A percentile compares a stretch with the other conserved stretches of the same genome.
These are phyloP conservation scores for Ceratobasidium sp. DNA, from an alignment of 1,284 basidiomycete genomes.

Conservation along the genomic window DNA sequence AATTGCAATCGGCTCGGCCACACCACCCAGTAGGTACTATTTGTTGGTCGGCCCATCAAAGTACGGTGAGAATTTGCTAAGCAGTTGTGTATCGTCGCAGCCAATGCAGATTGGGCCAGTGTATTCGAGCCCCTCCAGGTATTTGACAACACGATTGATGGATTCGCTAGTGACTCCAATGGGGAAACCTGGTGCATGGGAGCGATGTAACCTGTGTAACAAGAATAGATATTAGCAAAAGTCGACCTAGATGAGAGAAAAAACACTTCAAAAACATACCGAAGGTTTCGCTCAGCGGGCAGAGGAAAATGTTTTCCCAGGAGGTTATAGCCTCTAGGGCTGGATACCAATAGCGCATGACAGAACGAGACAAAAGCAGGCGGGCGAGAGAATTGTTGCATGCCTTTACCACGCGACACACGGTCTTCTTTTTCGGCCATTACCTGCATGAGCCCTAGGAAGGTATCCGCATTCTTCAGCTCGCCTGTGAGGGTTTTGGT, in stretches of 20 bases:
- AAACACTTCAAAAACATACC: conserved; percentile 51
- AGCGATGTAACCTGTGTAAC: conserved; percentile 5
- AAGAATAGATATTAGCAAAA: not conserved
- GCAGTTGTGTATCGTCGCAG: conserved; percentile 49
- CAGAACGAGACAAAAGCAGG: conserved; percentile 56
- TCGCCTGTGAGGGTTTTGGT: conserved; percentile 50
- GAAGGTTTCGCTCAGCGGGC: conserved; percentile 51
- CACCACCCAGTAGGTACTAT: conserved; percentile 54
- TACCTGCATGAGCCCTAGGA: conserved; percentile 56
- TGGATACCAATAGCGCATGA: conserved; percentile 53
- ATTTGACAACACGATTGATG: conserved; percentile 49
- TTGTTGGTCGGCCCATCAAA: conserved; percentile 49
- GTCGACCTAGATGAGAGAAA: not conserved
- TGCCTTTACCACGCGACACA: conserved; percentile 55
- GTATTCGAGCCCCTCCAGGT: not conserved
- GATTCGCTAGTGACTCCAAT: conserved; percentile 51
- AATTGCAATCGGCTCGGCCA: conserved; percentile 49
- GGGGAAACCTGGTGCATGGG: conserved; percentile 51
- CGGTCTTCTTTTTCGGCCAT: conserved; percentile 54
- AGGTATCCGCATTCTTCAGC: conserved; percentile 53
- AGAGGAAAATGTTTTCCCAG: conserved; percentile 54
- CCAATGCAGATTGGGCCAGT: conserved; percentile 26
- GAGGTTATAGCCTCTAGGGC: conserved; percentile 54
- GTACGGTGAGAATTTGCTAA: conserved; percentile 50
- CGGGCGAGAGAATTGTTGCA: conserved; percentile 59